A percentile compares a stretch with the other conserved stretches of the same genome.
Conservation (phyloP, 306 rosid genomes). For the Acacia confusa region DNA sequence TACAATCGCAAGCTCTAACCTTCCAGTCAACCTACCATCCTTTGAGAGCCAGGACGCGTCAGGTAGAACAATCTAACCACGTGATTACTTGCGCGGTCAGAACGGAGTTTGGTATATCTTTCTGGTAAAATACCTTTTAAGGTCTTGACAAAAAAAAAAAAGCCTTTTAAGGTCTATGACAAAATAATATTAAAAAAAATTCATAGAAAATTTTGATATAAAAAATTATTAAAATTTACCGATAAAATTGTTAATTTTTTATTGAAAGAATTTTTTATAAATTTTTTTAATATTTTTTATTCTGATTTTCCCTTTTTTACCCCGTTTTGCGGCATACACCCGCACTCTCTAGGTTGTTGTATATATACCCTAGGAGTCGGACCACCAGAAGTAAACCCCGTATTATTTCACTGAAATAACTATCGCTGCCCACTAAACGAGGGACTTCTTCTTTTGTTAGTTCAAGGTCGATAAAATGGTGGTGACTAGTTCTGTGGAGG, state of each 20-base stretch:
- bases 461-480: slow-evolving; percentile 21
- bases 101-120: background rate
- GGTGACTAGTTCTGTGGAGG: slow-evolving; percentile 8
- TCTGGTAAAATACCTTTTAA: no score
- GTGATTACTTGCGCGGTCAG: background rate
- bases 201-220: no score
- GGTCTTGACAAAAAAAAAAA: no score
- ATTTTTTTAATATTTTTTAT: no score
- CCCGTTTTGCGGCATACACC: background rate
- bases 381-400: background rate
- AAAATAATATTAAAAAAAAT: no score
- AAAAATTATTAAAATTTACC: no score
- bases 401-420: background rate
- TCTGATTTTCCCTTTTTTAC: no score
- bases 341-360: background rate
- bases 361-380: background rate
- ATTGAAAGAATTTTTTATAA: no score
- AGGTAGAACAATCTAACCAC: background rate
- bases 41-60: background rate
- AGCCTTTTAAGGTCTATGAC: no score
- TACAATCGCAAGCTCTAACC: background rate
- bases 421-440: background rate
- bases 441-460: no score
- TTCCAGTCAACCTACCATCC: background rate
- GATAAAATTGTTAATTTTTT: no score